Evolutionary conservation across 345 rosid genomes (phyloP).

Genomic region (Salix purpurea): DNA sequence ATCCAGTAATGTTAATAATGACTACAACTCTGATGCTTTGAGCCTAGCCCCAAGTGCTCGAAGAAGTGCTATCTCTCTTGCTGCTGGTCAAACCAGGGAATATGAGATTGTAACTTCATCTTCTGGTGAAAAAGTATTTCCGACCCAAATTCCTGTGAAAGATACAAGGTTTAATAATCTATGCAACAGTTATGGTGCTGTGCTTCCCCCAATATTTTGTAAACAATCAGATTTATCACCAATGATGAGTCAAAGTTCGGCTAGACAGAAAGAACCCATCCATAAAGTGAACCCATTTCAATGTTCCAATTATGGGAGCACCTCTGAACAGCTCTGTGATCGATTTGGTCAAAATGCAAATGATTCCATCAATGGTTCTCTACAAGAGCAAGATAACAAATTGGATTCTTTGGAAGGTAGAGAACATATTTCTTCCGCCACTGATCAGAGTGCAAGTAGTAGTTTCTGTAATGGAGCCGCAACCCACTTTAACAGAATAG

Average conservation of each 20-base stretch:
- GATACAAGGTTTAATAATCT: constrained; percentile 31
- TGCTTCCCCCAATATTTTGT: constrained; percentile 28
- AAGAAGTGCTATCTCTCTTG: constrained; percentile 36
- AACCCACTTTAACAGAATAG: constrained; percentile 35
- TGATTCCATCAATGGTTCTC: constrained; percentile 28
- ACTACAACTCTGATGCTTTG: constrained; percentile 31
- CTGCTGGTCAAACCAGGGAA: constrained; percentile 30
- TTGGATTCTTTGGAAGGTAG: constrained; percentile 45
- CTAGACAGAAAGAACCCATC: constrained; percentile 49
- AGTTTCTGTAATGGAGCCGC: constrained; percentile 53
- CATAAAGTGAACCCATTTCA: constrained; percentile 35
- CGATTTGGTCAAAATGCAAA: constrained; percentile 34
- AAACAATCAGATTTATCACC: constrained; percentile 40
- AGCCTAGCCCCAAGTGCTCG: constrained; percentile 40
- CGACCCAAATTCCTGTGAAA: constrained; percentile 45
- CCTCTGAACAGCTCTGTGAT: constrained; percentile 35
- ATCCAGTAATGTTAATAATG: constrained; percentile 16
- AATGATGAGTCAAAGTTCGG: constrained; percentile 49
- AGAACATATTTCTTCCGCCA: constrained; percentile 44
- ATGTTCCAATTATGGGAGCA: constrained; percentile 34
- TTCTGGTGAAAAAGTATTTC: constrained; percentile 41
- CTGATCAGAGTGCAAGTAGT: constrained; percentile 61
- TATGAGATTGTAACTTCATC: constrained; percentile 38
- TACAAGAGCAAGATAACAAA: constrained; percentile 30
- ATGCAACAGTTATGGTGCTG: constrained; percentile 38